These are phyloP conservation scores for Neonectria coccinea DNA, from an alignment of 2,329 filamentous ascomycete genomes.

Conservation along the genomic window DNA sequence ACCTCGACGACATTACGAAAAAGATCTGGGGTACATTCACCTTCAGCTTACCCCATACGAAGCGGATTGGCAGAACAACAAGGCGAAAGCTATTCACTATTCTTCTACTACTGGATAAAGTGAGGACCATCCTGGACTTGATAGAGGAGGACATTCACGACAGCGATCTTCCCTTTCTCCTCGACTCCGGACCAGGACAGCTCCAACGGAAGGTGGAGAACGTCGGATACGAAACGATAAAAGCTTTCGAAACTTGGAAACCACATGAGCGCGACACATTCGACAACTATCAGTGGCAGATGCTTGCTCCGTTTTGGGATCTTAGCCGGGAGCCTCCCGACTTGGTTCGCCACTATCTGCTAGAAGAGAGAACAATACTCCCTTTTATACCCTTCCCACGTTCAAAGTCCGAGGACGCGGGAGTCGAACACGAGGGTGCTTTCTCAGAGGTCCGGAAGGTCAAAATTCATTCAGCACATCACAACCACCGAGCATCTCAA, in stretches of 20 bases:
- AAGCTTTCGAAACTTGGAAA: neutral
- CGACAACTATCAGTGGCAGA: neutral
- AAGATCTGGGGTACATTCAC: neutral
- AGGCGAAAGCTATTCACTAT: conserved; percentile 1
- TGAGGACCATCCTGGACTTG: neutral
- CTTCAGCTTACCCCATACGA: neutral
- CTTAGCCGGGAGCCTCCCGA: neutral
- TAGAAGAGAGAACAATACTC: neutral
- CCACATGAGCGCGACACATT: neutral
- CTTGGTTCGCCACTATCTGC: neutral
- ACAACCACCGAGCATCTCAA: neutral
- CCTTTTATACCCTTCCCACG: neutral
- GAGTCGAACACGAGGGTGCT: neutral
- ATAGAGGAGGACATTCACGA: neutral
- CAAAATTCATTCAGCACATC: conserved; percentile 5
- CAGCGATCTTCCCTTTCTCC: neutral
- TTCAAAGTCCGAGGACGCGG: neutral
- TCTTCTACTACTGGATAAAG: neutral
- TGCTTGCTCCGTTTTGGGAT: conserved; percentile 1
- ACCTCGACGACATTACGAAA: neutral
- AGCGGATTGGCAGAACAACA: neutral
- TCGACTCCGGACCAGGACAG: neutral
- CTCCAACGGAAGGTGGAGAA: neutral
- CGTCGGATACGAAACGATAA: neutral
- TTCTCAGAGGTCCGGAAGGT: conserved; percentile 1